Evolutionary conservation across 2,329 filamentous ascomycete species (phyloP), one percentile per base, ranked within the genome.

Genomic region (Scopulariopsis brevicaulis): DNA sequence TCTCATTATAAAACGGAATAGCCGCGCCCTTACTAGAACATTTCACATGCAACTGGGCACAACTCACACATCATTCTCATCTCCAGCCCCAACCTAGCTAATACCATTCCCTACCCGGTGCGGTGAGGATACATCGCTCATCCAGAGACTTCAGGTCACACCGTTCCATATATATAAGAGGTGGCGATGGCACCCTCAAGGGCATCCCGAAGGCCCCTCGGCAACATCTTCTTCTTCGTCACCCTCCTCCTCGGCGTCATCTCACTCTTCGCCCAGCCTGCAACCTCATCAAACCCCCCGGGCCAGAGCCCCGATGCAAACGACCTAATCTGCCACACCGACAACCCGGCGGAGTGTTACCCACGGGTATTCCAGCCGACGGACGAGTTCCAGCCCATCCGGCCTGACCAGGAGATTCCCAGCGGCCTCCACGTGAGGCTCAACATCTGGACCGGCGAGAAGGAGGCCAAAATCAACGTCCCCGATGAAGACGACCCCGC

Each of bases 391-490:
- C 83, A 86, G 67, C 65, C 70, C 8, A 75, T 89, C 48, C 81
- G 76, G 60, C 76, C 82, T 40, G 85, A 86, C 63, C 85, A 89
- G 67, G 79, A 86, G 43, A 66, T 89, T 3, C 85, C 85, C 1
- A 70, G 75, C 0, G 85, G 85, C 6, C 76, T 89, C 4, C 85
- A 89, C 66, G 77, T 88, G 56, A 80, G 84, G 46, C 70, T 89
- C 58, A 81, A 89, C 65, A 75, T 89, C 53, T 76, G 77, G 63
- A 84, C 83, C 0, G 85, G 85, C 24, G 64, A 76, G 62, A 85
- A 82, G 63, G 83, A 87, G 66, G 85, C 85, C 62, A 85, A 86
- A 65, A 74, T 87, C 61, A 82, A 87, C 67, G 74, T 84, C 20
- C 81, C 81, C 0, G 72, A 72, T 14, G 81, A 85, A 62, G 65